Evolutionary conservation across 2,329 filamentous ascomycete genomes (phyloP).

Genomic region (Aspergillus novoparasiticus): DNA sequence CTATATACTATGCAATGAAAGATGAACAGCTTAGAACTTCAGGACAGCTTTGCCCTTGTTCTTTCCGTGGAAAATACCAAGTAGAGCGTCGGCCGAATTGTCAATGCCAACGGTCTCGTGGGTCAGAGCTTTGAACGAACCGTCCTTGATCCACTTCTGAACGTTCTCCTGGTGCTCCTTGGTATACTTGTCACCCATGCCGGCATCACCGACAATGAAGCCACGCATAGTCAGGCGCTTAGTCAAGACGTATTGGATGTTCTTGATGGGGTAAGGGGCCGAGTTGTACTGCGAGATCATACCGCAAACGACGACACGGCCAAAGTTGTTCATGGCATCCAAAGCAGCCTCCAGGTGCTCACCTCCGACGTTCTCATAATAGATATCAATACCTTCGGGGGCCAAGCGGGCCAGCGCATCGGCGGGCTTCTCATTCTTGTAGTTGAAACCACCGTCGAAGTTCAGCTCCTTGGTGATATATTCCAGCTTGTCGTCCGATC

Average conservation of each 20-base stretch:
- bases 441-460: slow-evolving; percentile 80
- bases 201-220: slow-evolving; percentile 70
- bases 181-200: slow-evolving; percentile 67
- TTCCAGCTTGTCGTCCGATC: slow-evolving; percentile 76
- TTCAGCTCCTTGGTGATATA: slow-evolving; percentile 70
- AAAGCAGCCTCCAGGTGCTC: slow-evolving; percentile 72
- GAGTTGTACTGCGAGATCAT: slow-evolving; percentile 81
- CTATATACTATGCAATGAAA: slow-evolving; percentile 5
- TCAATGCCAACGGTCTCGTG: slow-evolving; percentile 76
- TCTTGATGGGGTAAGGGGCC: slow-evolving; percentile 67
- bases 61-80: slow-evolving; percentile 74
- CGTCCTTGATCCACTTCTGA: slow-evolving; percentile 74
- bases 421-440: slow-evolving; percentile 75
- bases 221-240: slow-evolving; percentile 71
- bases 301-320: slow-evolving; percentile 65
- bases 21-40: slow-evolving; percentile 56
- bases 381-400: slow-evolving; percentile 78
- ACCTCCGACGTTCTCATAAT: slow-evolving; percentile 79
- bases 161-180: slow-evolving; percentile 76
- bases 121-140: slow-evolving; percentile 70
- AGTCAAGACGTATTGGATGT: slow-evolving; percentile 64
- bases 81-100: slow-evolving; percentile 70
- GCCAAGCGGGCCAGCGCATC: slow-evolving; percentile 72
- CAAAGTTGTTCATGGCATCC: slow-evolving; percentile 63
- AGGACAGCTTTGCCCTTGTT: slow-evolving; percentile 87